Conservation (phyloP, 163 green algal species). For the Scenedesmus sp. region DNA sequence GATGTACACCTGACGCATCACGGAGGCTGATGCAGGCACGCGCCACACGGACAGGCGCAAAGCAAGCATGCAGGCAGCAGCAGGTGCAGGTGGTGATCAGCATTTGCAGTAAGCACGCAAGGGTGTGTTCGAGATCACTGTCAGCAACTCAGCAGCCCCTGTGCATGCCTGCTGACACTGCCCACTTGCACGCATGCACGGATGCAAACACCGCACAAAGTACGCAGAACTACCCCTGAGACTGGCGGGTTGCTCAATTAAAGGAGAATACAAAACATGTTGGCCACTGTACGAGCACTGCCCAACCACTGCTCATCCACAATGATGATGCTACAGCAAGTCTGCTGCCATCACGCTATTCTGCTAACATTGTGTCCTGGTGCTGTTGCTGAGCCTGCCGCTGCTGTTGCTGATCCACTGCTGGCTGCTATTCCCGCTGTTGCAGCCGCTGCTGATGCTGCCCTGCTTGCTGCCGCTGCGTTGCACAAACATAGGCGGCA, state of each 20-base stretch:
- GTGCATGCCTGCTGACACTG: too few relatives aligned
- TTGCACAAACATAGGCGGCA: not conserved
- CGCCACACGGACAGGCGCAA: not conserved
- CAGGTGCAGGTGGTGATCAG: not conserved
- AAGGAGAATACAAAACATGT: too few relatives aligned
- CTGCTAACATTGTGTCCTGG: not conserved
- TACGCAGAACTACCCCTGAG: too few relatives aligned
- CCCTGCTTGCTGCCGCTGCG: not conserved
- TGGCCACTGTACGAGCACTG: too few relatives aligned
- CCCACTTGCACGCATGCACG: too few relatives aligned
- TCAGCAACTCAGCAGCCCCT: too few relatives aligned
- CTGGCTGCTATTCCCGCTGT: not conserved
- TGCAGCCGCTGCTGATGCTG: not conserved
- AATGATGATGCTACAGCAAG: not conserved
- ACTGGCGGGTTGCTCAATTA: too few relatives aligned
- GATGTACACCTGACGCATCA: constrained; percentile 97
- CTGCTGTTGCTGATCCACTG: not conserved
- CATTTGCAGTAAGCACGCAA: not conserved
- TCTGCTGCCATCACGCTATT: constrained; percentile 12
- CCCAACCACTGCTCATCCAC: too few relatives aligned
- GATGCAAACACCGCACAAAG: too few relatives aligned
- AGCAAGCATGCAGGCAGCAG: not conserved
- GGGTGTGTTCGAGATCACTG: too few relatives aligned
- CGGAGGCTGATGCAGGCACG: too few relatives aligned
- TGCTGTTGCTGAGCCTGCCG: not conserved